Evolutionary conservation across 345 rosid genomes (phyloP).

Genomic region (Draba incana): DNA sequence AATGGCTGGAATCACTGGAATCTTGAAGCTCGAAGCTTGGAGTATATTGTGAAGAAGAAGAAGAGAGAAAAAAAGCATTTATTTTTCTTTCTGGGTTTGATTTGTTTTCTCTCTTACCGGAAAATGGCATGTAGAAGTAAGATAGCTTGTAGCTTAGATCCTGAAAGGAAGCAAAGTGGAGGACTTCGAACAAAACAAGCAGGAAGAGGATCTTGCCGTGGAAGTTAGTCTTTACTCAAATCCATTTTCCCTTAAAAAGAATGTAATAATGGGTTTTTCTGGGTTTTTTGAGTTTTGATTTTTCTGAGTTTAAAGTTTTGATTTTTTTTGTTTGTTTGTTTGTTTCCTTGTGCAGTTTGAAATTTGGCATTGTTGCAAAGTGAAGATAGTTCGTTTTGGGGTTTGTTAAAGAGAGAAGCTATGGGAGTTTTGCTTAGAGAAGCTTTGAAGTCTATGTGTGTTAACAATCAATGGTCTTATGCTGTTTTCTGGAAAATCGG

Average conservation of each 20-base stretch:
- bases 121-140: conserved; percentile 70
- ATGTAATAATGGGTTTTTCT: conserved; percentile 38
- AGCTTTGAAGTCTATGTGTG: conserved; percentile 78
- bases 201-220: conserved; percentile 97
- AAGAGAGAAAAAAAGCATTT: neutral
- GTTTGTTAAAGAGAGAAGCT: conserved; percentile 7
- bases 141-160: conserved; percentile 80
- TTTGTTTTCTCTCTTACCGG: conserved; percentile 2
- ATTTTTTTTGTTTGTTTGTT: neutral
- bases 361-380: conserved; percentile 10
- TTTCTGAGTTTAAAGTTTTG: conserved; percentile 8
- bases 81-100: neutral
- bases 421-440: conserved; percentile 84
- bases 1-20: conserved; percentile 56
- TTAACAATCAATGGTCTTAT: conserved; percentile 75
- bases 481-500: conserved; percentile 98
- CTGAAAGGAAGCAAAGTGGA: conserved; percentile 89
- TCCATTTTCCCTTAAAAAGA: conserved; percentile 25
- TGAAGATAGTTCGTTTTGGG: neutral
- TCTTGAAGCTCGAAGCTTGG: conserved; percentile 52
- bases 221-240: conserved; percentile 67
- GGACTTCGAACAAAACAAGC: conserved; percentile 97
- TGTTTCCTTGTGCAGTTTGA: conserved; percentile 15
- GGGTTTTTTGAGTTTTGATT: conserved; percentile 1
- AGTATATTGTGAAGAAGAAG: conserved; percentile 44